A percentile compares a stretch with the other conserved stretches of the same genome.
These are phyloP conservation scores for Coemansia sp. DNA, from an alignment of 192 early-diverging fungal species.

Conservation along the genomic window DNA sequence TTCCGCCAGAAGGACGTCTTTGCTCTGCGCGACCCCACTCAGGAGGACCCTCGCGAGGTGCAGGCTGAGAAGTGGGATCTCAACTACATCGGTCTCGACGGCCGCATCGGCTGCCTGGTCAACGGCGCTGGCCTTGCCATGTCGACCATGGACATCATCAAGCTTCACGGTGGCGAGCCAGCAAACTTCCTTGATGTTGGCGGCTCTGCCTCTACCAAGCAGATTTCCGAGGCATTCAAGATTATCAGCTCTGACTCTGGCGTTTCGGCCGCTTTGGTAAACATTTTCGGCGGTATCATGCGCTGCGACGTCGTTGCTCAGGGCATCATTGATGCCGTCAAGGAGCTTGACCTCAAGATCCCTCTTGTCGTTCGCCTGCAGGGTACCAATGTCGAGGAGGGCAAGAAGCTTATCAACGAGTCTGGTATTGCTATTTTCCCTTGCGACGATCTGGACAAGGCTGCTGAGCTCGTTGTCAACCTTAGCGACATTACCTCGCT, in stretches of 20 bases:
- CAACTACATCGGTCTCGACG: conserved; percentile 99
- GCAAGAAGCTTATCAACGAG: conserved; percentile 90
- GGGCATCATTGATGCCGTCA: conserved; percentile 94
- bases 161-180: conserved; percentile 96
- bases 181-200: conserved; percentile 99
- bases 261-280: conserved; percentile 96
- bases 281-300: conserved; percentile 99
- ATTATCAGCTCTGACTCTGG: conserved; percentile 96
- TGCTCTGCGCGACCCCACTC: conserved; percentile 83
- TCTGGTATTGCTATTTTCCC: conserved; percentile 91
- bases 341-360: conserved; percentile 86
- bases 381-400: conserved; percentile 81
- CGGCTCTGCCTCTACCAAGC: conserved; percentile 90
- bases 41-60: conserved; percentile 98
- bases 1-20: conserved; percentile 94
- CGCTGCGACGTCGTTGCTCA: conserved; percentile 98
- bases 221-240: conserved; percentile 99
- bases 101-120: conserved; percentile 95
- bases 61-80: conserved; percentile 94
- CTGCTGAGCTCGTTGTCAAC: conserved; percentile 66
- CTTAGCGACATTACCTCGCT: conserved; percentile 56
- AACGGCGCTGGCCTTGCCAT: conserved; percentile 99
- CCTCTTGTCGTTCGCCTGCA: conserved; percentile 97
- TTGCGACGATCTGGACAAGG: conserved; percentile 93
- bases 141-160: conserved; percentile 99